Evolutionary conservation across 2,329 filamentous ascomycete species (phyloP).

Genomic region (Hypoxylon sp.): DNA sequence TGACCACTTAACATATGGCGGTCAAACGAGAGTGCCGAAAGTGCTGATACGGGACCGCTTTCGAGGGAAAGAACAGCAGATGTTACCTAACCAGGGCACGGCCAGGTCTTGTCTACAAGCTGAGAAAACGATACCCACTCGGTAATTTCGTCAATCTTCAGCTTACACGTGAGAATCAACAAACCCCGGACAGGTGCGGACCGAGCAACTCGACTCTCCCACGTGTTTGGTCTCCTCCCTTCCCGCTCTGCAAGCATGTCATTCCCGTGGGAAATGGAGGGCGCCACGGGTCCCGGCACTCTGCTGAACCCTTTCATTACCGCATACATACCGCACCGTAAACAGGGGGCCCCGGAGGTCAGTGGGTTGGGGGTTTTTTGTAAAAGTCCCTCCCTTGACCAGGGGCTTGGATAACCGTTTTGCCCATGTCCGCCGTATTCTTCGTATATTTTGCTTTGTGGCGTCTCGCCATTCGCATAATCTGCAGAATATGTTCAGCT

Average conservation of each 20-base stretch:
- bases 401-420: conserved; percentile 41
- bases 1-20: no score
- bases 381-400: conserved; percentile 50
- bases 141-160: conserved; percentile 26
- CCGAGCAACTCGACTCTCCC: conserved; percentile 23
- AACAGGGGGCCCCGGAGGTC: conserved; percentile 55
- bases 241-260: conserved; percentile 28
- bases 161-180: conserved; percentile 9
- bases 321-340: conserved; percentile 58
- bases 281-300: conserved; percentile 34
- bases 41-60: not conserved
- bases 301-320: conserved; percentile 58
- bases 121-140: conserved; percentile 8
- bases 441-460: conserved; percentile 1
- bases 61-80: not conserved
- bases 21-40: no score
- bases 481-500: not conserved
- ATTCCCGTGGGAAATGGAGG: conserved; percentile 14
- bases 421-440: not conserved
- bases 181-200: conserved; percentile 13
- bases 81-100: not conserved
- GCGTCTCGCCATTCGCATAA: conserved; percentile 4
- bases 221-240: conserved; percentile 32
- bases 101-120: not conserved
- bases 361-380: conserved; percentile 53